Percentiles rank a stretch among this genome's conserved stretches.
phyloP scores from a whole-genome alignment of 345 rosid species.

The Linum tenue region DNA sequence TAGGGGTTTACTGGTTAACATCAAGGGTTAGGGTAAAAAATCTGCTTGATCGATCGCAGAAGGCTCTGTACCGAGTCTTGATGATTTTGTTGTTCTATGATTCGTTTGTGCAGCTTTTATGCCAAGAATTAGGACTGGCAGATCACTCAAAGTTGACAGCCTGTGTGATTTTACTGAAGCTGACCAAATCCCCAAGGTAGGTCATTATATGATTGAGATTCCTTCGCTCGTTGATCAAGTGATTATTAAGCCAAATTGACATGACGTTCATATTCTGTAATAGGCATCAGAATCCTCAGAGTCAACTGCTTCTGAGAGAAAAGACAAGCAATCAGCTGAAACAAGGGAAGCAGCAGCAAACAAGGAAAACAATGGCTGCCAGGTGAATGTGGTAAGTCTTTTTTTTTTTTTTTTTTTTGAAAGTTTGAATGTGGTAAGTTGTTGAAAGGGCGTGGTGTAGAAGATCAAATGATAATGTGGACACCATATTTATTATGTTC shows the following conservation, averaged over 20 bases:
- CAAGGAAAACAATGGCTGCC: conserved; percentile 11
- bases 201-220: not conserved
- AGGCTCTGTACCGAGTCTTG: not conserved
- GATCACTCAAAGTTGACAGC: conserved; percentile 57
- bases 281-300: conserved; percentile 38
- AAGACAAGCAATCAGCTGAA: conserved; percentile 7
- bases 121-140: conserved; percentile 64
- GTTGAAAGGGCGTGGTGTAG: not conserved
- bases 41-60: not conserved
- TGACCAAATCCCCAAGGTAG: conserved; percentile 50
- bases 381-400: conserved; percentile 19
- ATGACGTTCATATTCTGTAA: not conserved
- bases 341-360: conserved; percentile 13
- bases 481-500: conserved; percentile 6
- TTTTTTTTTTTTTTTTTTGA: too few species aligned
- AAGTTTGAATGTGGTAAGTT: conserved; percentile 28
- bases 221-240: not conserved
- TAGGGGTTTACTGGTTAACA: not conserved
- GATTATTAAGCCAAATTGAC: not conserved
- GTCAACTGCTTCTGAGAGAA: conserved; percentile 16
- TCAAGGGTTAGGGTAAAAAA: not conserved
- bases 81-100: not conserved
- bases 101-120: conserved; percentile 54
- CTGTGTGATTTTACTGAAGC: conserved; percentile 76
- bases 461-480: not conserved